Conservation (phyloP, 306 rosid genomes). For the Delonix regia region DNA sequence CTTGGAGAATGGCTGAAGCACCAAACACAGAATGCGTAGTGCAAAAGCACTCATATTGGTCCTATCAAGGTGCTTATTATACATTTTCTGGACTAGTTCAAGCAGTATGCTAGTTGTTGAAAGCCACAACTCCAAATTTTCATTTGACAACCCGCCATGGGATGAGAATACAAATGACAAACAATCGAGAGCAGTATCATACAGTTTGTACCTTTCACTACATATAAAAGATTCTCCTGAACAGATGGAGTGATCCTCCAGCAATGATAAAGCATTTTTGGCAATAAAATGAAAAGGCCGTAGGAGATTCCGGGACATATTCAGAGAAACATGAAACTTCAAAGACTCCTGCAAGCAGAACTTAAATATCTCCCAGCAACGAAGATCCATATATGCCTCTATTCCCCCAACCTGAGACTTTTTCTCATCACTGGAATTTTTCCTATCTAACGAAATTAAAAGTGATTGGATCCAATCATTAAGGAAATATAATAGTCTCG, state of each 20-base stretch:
- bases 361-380: constrained; percentile 84
- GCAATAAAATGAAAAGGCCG: constrained; percentile 57
- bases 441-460: constrained; percentile 67
- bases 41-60: constrained; percentile 53
- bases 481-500: constrained; percentile 62
- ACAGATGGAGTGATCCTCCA: constrained; percentile 36
- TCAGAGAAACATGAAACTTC: constrained; percentile 55
- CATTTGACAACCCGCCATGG: constrained; percentile 72
- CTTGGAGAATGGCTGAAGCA: constrained; percentile 83
- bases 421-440: constrained; percentile 39
- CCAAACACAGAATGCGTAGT: constrained; percentile 53
- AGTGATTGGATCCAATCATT: constrained; percentile 80
- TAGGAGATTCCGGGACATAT: constrained; percentile 65
- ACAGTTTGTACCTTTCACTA: constrained; percentile 52
- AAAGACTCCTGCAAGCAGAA: constrained; percentile 79
- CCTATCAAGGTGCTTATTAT: constrained; percentile 47
- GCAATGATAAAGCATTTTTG: constrained; percentile 48
- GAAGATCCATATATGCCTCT: constrained; percentile 63
- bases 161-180: constrained; percentile 73
- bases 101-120: constrained; percentile 54
- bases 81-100: constrained; percentile 60
- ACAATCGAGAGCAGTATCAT: constrained; percentile 65
- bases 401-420: constrained; percentile 43
- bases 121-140: constrained; percentile 77
- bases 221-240: constrained; percentile 35